phyloP scores from a whole-genome alignment of 1,284 basidiomycete species.

The Ustilago cynodontis region DNA sequence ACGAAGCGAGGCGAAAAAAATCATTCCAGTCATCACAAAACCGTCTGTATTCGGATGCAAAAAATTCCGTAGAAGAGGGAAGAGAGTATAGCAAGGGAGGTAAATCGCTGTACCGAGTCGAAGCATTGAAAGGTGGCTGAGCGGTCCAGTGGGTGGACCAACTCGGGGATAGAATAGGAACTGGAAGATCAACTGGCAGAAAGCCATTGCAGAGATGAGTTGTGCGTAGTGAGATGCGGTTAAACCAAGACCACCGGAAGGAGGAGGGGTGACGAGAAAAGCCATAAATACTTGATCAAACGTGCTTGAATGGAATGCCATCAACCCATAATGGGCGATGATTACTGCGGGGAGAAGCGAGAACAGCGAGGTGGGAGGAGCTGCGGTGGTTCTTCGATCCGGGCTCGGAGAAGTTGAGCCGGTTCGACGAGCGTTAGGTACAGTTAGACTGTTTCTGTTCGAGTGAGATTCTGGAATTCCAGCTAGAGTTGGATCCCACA shows the following conservation, averaged over 20 bases:
- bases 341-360: constrained; percentile 62
- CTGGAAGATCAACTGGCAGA: constrained; percentile 64
- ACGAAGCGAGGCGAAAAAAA: constrained; percentile 69
- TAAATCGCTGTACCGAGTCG: constrained; percentile 57
- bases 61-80: constrained; percentile 72
- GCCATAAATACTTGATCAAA: constrained; percentile 70
- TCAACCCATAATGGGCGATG: constrained; percentile 67
- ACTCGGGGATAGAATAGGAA: constrained; percentile 78
- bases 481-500: constrained; percentile 60
- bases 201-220: constrained; percentile 68
- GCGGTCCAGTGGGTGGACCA: constrained; percentile 55
- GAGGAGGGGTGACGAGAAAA: constrained; percentile 67
- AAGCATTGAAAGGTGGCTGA: constrained; percentile 68
- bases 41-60: constrained; percentile 68
- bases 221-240: constrained; percentile 69
- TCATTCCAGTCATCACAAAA: constrained; percentile 72
- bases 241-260: constrained; percentile 66
- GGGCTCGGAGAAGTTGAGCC: constrained; percentile 6
- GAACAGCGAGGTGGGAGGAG: constrained; percentile 40
- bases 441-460: constrained; percentile 32
- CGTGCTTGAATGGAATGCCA: constrained; percentile 68
- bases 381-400: neutral
- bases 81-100: constrained; percentile 60
- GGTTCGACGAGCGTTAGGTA: constrained; percentile 12
- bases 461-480: constrained; percentile 59